Conservation (phyloP, 2,329 filamentous ascomycete genomes). For the Graphium sp. region DNA sequence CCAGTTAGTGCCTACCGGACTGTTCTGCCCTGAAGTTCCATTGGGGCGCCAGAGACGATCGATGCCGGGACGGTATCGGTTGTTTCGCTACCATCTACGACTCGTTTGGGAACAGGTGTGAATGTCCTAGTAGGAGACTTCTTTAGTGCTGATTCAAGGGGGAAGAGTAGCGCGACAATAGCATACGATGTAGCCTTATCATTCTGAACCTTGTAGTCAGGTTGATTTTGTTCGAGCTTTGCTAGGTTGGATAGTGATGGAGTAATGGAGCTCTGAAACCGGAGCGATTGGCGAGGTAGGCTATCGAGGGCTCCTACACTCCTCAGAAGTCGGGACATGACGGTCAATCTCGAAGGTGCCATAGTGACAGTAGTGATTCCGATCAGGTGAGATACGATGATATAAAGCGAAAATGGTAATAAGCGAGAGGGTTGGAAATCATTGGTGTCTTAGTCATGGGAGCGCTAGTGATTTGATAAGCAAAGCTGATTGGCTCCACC, state of each 20-base stretch:
- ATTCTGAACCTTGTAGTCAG: constrained; percentile 63
- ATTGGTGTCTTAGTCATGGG: no score
- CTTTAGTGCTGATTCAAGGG: constrained; percentile 2
- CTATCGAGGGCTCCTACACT: constrained; percentile 19
- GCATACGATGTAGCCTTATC: constrained; percentile 83
- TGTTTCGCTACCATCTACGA: constrained; percentile 84
- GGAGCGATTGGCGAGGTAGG: constrained; percentile 21
- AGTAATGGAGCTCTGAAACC: constrained; percentile 36
- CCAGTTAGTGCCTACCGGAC: constrained; percentile 52
- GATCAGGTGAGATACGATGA: no score
- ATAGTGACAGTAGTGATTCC: constrained; percentile 30
- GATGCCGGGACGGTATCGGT: constrained; percentile 61
- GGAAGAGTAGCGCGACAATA: background rate
- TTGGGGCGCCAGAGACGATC: constrained; percentile 77
- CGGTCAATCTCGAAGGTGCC: constrained; percentile 47
- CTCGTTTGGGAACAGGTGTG: constrained; percentile 74
- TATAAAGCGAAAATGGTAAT: no score
- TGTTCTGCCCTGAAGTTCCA: constrained; percentile 83
- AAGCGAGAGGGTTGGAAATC: no score
- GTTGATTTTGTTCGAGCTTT: constrained; percentile 41
- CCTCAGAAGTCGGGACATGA: constrained; percentile 33
- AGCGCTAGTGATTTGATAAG: no score
- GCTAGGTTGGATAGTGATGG: constrained; percentile 20
- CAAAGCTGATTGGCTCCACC: no score
- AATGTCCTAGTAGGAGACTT: constrained; percentile 44